Percentiles rank a stretch among this genome's conserved stretches.
Evolutionary conservation across 83 land plant species (phyloP).

Genomic region (Picea engelmannii): DNA sequence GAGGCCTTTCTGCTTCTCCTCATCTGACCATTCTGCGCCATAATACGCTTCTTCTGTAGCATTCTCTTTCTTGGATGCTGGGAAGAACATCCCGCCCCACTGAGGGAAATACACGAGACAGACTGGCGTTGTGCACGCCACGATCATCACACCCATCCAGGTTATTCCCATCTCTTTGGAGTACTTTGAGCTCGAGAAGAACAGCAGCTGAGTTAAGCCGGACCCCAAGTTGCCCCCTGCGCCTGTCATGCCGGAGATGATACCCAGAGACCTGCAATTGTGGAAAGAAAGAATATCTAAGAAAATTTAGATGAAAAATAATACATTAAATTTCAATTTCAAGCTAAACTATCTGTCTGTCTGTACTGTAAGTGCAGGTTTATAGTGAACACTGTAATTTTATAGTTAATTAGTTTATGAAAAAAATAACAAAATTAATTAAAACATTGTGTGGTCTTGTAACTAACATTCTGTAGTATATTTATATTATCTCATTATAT

Average conservation of each 20-base stretch:
- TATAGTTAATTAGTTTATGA: too few species aligned
- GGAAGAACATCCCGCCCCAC: constrained; percentile 79
- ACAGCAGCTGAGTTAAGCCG: constrained; percentile 31
- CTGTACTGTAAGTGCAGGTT: too few species aligned
- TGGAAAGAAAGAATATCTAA: background rate
- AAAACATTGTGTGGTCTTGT: too few species aligned
- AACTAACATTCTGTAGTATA: too few species aligned
- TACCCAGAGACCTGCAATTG: constrained; percentile 36
- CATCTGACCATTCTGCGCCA: constrained; percentile 51
- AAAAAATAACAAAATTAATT: too few species aligned
- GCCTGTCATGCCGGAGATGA: constrained; percentile 42
- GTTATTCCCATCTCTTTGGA: constrained; percentile 49
- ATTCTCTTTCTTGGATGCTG: constrained; percentile 31
- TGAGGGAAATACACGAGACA: constrained; percentile 63
- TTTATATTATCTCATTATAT: too few species aligned
- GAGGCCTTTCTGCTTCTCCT: constrained; percentile 57
- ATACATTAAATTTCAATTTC: too few species aligned
- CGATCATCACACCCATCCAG: constrained; percentile 75
- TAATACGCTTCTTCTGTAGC: constrained; percentile 67
- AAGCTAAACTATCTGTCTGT: too few species aligned
- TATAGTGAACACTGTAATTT: too few species aligned
- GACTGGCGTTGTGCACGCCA: constrained; percentile 57
- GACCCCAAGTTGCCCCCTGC: constrained; percentile 55
- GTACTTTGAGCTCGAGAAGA: constrained; percentile 24
- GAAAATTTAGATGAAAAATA: too few species aligned